A percentile compares a stretch with the other conserved stretches of the same genome.
phyloP scores from a whole-genome alignment of 2,329 filamentous ascomycete species.

The Xenoacremonium recifei region DNA sequence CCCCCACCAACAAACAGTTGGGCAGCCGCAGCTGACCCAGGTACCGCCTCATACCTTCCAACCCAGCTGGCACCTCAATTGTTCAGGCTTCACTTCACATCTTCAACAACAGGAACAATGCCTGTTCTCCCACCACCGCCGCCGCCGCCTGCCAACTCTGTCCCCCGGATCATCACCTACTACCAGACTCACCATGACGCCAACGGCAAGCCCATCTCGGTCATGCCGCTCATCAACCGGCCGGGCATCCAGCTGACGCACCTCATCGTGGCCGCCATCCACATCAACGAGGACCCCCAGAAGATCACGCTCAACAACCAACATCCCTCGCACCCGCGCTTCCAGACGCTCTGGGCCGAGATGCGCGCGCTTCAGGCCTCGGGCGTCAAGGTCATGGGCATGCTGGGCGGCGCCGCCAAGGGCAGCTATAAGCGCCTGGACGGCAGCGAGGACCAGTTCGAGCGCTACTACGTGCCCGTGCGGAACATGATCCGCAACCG shows the following conservation, averaged over 20 bases:
- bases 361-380: conserved; percentile 66
- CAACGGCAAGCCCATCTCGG: conserved; percentile 45
- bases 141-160: conserved; percentile 24
- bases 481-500: conserved; percentile 61
- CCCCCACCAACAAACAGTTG: too few relatives aligned
- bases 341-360: conserved; percentile 76
- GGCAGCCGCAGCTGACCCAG: too few relatives aligned
- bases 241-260: conserved; percentile 63
- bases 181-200: conserved; percentile 55
- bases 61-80: conserved; percentile 4
- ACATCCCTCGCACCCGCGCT: conserved; percentile 63
- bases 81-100: not conserved
- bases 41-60: too few relatives aligned
- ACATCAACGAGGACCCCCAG: conserved; percentile 68
- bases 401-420: conserved; percentile 82
- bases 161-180: conserved; percentile 51
- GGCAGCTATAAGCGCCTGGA: conserved; percentile 66
- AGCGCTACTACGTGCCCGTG: conserved; percentile 71
- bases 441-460: conserved; percentile 59
- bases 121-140: conserved; percentile 18
- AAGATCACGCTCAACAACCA: conserved; percentile 80
- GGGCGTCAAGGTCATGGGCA: conserved; percentile 78
- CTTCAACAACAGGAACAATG: not conserved
- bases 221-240: conserved; percentile 51
- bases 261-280: conserved; percentile 82